Evolutionary conservation across 768 basidiomycete genomes (phyloP).

Genomic region (Hebeloma cylindrosporum): DNA sequence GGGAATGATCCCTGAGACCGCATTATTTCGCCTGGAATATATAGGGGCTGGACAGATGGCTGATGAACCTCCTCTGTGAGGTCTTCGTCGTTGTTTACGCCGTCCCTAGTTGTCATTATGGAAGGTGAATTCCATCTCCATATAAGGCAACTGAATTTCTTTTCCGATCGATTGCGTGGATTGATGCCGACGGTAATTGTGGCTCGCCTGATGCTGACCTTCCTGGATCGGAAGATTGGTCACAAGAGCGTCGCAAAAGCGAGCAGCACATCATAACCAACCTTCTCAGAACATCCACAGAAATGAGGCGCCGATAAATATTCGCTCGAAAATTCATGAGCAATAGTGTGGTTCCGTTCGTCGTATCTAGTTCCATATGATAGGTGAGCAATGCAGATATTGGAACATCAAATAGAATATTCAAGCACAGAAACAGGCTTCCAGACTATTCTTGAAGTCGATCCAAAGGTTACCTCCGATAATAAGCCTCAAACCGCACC

Average conservation of each 20-base stretch:
- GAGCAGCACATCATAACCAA: constrained; percentile 16
- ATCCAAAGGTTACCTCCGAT: constrained; percentile 9
- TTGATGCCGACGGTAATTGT: constrained; percentile 17
- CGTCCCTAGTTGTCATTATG: no score
- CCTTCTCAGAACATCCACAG: constrained; percentile 10
- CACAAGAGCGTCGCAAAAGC: constrained; percentile 20
- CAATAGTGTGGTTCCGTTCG: constrained; percentile 18
- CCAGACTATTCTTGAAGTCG: constrained; percentile 24
- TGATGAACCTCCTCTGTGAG: no score
- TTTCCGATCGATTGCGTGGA: constrained; percentile 23
- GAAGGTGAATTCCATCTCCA: no score
- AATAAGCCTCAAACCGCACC: no score
- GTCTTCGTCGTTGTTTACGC: no score
- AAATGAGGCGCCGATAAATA: constrained; percentile 20
- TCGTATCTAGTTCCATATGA: constrained; percentile 28
- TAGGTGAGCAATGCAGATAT: constrained; percentile 13
- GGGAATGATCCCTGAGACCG: no score
- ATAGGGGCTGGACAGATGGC: no score
- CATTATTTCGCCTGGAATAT: no score
- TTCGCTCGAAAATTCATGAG: constrained; percentile 11
- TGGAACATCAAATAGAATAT: neutral
- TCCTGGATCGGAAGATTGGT: constrained; percentile 10
- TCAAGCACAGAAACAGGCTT: constrained; percentile 9
- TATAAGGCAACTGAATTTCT: no score
- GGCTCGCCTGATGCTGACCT: constrained; percentile 17